A percentile compares a stretch with the other conserved stretches of the same genome.
Conservation (phyloP, 768 basidiomycete genomes). For the Serpula lacrymans region DNA sequence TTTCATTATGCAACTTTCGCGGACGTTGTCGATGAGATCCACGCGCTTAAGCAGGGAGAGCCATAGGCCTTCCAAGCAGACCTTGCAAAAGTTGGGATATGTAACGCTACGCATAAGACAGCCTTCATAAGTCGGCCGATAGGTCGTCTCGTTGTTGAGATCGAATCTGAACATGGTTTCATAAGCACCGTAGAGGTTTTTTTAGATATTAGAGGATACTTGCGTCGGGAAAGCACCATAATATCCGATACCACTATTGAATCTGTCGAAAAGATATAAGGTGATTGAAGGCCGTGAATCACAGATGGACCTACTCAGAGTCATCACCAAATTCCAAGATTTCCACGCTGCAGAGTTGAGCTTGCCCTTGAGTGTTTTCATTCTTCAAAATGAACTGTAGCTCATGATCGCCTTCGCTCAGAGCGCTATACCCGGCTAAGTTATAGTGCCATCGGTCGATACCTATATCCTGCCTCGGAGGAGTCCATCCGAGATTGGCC, state of each 20-base stretch:
- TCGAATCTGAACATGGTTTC: conserved; percentile 43
- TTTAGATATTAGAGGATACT: conserved; percentile 19
- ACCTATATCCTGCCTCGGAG: conserved; percentile 49
- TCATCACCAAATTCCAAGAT: conserved; percentile 67
- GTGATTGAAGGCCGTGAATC: conserved; percentile 1
- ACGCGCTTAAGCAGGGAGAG: conserved; percentile 55
- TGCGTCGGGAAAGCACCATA: conserved; percentile 76
- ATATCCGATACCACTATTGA: conserved; percentile 51
- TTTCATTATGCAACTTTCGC: conserved; percentile 34
- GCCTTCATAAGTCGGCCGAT: conserved; percentile 80
- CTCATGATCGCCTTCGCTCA: conserved; percentile 53
- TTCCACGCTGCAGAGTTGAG: conserved; percentile 77
- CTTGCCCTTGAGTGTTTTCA: conserved; percentile 42
- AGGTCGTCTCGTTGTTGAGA: conserved; percentile 55
- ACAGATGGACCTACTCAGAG: conserved; percentile 44
- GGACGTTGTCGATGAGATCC: conserved; percentile 56
- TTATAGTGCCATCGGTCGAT: conserved; percentile 79
- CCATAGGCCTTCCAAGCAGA: conserved; percentile 76
- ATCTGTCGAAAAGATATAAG: conserved; percentile 37
- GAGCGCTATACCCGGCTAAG: conserved; percentile 35
- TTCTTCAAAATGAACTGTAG: conserved; percentile 57
- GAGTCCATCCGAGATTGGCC: conserved; percentile 54
- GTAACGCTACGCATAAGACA: conserved; percentile 79
- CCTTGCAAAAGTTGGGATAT: conserved; percentile 69
- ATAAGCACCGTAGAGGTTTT: neutral